phyloP scores from a whole-genome alignment of 352 stramenopile genomes.

The Phytophthora constricta region DNA sequence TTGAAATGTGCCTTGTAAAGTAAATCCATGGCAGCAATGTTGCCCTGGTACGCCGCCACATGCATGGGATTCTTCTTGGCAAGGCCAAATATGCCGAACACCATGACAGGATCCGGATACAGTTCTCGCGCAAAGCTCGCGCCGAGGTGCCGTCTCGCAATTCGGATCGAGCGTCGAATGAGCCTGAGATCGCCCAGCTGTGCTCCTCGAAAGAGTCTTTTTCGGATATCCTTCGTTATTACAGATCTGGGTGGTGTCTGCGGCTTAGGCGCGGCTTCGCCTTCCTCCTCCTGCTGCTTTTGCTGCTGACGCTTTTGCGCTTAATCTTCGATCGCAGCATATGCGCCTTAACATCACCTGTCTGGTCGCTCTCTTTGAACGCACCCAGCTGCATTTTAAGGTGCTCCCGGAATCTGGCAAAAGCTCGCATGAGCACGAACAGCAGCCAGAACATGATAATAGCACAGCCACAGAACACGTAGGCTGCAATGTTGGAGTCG shows the following conservation, averaged over 20 bases:
- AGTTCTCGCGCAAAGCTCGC: constrained; percentile 62
- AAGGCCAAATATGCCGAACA: constrained; percentile 73
- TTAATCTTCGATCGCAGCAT: constrained; percentile 65
- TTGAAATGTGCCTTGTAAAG: constrained; percentile 60
- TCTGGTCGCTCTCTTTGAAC: constrained; percentile 85
- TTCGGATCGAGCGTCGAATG: constrained; percentile 59
- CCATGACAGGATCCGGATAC: constrained; percentile 72
- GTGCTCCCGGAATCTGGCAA: constrained; percentile 82
- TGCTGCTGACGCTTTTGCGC: constrained; percentile 49
- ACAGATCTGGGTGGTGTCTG: constrained; percentile 33
- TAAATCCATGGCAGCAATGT: constrained; percentile 75
- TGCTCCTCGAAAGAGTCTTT: constrained; percentile 76
- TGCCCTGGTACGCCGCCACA: constrained; percentile 80
- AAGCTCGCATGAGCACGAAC: constrained; percentile 72
- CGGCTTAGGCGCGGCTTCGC: background rate
- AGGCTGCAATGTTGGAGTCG: constrained; percentile 47
- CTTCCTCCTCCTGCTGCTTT: constrained; percentile 26
- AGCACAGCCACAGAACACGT: constrained; percentile 53
- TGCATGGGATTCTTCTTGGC: constrained; percentile 89
- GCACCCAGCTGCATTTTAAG: constrained; percentile 87
- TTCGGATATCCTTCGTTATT: constrained; percentile 62
- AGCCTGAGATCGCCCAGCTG: constrained; percentile 71
- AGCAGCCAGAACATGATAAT: constrained; percentile 66
- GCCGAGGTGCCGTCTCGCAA: constrained; percentile 61
- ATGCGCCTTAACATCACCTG: constrained; percentile 76